Conservation (phyloP, 371 early-diverging fungal species). For the Mortierella sp. region DNA sequence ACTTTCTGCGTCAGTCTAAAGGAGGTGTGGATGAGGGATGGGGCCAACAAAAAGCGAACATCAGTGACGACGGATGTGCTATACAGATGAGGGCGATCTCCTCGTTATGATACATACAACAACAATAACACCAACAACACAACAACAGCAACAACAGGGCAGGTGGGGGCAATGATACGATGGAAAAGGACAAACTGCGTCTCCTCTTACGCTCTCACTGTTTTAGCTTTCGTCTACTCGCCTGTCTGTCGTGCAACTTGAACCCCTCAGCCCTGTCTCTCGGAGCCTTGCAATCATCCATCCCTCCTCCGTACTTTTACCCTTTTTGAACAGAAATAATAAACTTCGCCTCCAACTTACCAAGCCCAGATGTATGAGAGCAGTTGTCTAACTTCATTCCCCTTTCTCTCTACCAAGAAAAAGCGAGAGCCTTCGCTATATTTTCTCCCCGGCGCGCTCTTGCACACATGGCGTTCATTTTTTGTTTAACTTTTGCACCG, state of each 20-base stretch:
- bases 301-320: conserved; percentile 9
- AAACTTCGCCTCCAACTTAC: background rate
- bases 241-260: background rate
- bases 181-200: background rate
- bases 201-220: background rate
- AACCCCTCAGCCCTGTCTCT: background rate
- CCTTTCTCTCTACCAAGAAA: background rate
- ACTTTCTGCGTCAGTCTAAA: too few relatives aligned
- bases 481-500: background rate
- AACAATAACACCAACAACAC: background rate
- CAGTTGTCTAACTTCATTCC: background rate
- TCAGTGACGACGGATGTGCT: background rate
- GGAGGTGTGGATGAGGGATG: background rate
- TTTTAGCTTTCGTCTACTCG: background rate
- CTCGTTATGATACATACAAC: background rate
- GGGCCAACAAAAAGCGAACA: background rate
- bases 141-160: background rate
- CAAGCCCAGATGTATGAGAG: background rate
- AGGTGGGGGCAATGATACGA: background rate
- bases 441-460: background rate
- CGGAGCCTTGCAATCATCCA: background rate
- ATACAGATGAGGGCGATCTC: background rate
- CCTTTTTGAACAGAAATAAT: background rate
- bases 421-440: background rate
- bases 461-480: background rate